phyloP scores from a whole-genome alignment of 1,139 yeast genomes.

The Debaryomyces robertsiae region DNA sequence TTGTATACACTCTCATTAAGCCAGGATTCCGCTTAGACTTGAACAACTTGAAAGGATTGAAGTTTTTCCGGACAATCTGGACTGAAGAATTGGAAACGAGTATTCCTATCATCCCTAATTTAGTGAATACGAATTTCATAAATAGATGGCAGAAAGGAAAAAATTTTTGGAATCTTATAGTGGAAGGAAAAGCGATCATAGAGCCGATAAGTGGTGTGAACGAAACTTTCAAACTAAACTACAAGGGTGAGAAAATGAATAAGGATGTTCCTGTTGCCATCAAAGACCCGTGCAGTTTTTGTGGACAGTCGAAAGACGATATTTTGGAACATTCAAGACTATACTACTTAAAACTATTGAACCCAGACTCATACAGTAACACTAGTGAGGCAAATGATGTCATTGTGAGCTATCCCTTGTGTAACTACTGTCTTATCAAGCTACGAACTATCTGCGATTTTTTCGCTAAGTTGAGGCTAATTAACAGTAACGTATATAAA shows the following conservation, averaged over 20 bases:
- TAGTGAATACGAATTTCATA: conserved; percentile 38
- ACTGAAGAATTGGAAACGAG: conserved; percentile 79
- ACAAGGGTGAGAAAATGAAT: conserved; percentile 18
- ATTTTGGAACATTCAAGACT: conserved; percentile 75
- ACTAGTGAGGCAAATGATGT: conserved; percentile 26
- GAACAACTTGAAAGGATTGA: conserved; percentile 51
- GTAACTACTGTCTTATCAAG: conserved; percentile 79
- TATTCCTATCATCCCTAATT: conserved; percentile 34
- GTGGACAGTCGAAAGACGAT: conserved; percentile 75
- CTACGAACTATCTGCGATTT: conserved; percentile 80
- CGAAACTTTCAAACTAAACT: conserved; percentile 57
- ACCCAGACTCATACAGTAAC: conserved; percentile 22
- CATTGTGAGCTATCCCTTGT: conserved; percentile 63
- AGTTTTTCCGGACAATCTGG: conserved; percentile 66
- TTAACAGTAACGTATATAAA: conserved; percentile 53
- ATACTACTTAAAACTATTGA: conserved; percentile 59
- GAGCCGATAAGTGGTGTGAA: conserved; percentile 88
- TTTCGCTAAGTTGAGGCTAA: conserved; percentile 68
- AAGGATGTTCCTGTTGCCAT: conserved; percentile 66
- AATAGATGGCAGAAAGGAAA: conserved; percentile 51
- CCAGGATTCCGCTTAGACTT: conserved; percentile 44
- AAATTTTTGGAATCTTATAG: conserved; percentile 62
- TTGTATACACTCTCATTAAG: conserved; percentile 35
- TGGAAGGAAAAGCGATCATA: conserved; percentile 79
- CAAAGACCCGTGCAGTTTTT: conserved; percentile 72